Evolutionary conservation across 2,329 filamentous ascomycete species (phyloP), one percentile per base, ranked within the genome.

Genomic region (Xylariaceae sp.): DNA sequence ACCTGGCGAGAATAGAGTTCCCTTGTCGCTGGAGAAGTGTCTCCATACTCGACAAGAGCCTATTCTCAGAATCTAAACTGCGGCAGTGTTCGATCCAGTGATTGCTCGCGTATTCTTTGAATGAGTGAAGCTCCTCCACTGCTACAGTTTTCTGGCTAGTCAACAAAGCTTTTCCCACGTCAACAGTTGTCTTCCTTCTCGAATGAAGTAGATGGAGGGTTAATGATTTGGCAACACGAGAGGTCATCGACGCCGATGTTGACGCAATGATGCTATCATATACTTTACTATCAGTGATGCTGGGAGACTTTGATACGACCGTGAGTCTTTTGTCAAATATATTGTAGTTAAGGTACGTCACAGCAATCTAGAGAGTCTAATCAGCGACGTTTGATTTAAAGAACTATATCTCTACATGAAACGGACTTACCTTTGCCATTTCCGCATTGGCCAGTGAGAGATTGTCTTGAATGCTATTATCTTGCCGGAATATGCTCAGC

Each of bases 361-460:
- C 14, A 35, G 14, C 32, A 14, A 35, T 35, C 32, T 35, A 35
- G 10, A 35, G 14, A 35, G 14, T 10, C n/a, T n/a, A n/a, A n/a
- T n/a, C n/a, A n/a, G n/a, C n/a, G n/a, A n/a, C n/a, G n/a, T n/a
- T n/a, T n/a, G n/a, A n/a, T n/a, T n/a, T n/a, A n/a, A n/a, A n/a
- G n/a, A n/a, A n/a, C n/a, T n/a, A n/a, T n/a, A n/a, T n/a, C n/a
- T n/a, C n/a, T n/a, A n/a, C n/a, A n/a, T n/a, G n/a, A n/a, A n/a
- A n/a, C 32, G 19, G 7, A 42, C 40, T 19, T 31, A 42, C 40
- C 40, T 42, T 12, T n/a, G 33, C 40, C 35, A 48, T 48, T 14
- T 48, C 46, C 41, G 44, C 7, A 19, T 39, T 22, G 15, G 46
- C 46, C 39, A 38, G 40, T 19, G n/a, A 19, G 18, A 12, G 14